phyloP scores from a whole-genome alignment of 2,329 filamentous ascomycete genomes.

The Scedosporium minutisporum region DNA sequence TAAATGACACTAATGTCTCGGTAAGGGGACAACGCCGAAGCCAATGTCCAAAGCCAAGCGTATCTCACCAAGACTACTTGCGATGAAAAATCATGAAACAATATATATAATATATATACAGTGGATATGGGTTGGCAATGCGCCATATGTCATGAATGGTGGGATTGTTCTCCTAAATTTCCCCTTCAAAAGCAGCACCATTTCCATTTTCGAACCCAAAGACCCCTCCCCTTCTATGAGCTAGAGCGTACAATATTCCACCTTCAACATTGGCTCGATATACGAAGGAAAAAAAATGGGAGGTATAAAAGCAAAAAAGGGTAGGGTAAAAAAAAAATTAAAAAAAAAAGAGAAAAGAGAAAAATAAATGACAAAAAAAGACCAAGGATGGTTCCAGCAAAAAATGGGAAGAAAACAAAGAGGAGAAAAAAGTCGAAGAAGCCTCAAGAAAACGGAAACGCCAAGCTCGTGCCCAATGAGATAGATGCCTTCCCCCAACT shows the following conservation, averaged over 20 bases:
- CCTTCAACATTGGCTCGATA: neutral
- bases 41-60: neutral
- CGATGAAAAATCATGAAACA: neutral
- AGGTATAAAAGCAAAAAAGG: neutral
- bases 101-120: constrained; percentile 3
- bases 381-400: constrained; percentile 4
- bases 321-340: neutral
- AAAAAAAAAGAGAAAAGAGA: constrained; percentile 13
- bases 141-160: neutral
- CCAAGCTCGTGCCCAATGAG: neutral
- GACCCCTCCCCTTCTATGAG: constrained; percentile 4
- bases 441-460: neutral
- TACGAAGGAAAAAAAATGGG: constrained; percentile 4
- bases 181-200: neutral
- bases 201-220: neutral
- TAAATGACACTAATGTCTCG: no score
- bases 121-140: neutral
- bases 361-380: constrained; percentile 11
- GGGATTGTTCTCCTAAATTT: neutral
- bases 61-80: neutral
- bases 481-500: neutral
- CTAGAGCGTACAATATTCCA: neutral
- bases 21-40: no score
- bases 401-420: constrained; percentile 3
- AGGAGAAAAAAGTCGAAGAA: constrained; percentile 3